These are phyloP conservation scores for Fusarium euwallaceae DNA, from an alignment of 2,329 filamentous ascomycete genomes.

Conservation along the genomic window DNA sequence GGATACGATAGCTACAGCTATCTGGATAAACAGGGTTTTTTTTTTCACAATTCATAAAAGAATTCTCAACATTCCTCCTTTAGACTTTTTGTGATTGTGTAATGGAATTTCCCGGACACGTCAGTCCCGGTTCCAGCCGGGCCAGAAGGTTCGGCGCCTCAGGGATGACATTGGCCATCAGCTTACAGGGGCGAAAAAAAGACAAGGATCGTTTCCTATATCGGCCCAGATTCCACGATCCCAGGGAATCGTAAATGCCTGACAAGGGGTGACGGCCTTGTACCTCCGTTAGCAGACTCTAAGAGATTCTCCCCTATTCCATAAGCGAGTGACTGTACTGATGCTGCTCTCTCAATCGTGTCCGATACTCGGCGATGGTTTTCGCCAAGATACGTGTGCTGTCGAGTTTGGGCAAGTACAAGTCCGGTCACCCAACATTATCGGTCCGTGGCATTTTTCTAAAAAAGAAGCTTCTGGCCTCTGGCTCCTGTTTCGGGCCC, in stretches of 20 bases:
- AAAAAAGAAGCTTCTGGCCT: not conserved
- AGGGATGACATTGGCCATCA: not conserved
- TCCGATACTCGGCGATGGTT: not conserved
- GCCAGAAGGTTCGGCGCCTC: not conserved
- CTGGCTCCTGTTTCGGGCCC: not conserved
- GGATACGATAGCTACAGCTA: not conserved
- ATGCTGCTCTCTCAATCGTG: not conserved
- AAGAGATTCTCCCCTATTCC: not conserved
- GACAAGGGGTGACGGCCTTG: constrained; percentile 10
- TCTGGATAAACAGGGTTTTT: not conserved
- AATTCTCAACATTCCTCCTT: not conserved
- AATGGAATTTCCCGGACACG: not conserved
- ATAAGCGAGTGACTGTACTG: not conserved
- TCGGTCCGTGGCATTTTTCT: not conserved
- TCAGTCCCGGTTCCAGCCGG: not conserved
- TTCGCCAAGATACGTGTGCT: not conserved
- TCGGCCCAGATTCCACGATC: constrained; percentile 6
- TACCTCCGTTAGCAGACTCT: constrained; percentile 5
- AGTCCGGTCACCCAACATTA: constrained; percentile 5
- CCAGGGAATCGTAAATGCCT: not conserved
- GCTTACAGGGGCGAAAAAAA: constrained; percentile 1
- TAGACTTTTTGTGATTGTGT: not conserved
- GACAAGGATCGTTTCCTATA: constrained; percentile 2
- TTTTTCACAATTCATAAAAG: not conserved
- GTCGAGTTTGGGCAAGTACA: not conserved